phyloP scores from a whole-genome alignment of 768 basidiomycete species.

The Chalciporus chontae region DNA sequence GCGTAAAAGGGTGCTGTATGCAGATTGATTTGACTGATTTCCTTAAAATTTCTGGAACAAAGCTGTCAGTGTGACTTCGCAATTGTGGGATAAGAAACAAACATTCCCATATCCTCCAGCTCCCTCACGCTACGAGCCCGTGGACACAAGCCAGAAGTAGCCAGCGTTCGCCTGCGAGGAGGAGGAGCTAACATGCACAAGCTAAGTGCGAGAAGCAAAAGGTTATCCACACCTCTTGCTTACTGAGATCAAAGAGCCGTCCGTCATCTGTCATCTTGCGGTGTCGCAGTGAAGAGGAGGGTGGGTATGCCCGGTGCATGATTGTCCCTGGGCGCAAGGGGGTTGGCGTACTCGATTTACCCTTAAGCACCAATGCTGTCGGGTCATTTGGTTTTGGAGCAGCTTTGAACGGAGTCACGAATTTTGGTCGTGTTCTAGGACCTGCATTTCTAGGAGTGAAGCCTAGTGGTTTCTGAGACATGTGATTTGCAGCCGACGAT shows the following conservation, averaged over 20 bases:
- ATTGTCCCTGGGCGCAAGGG: not conserved
- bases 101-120: constrained; percentile 53
- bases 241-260: constrained; percentile 43
- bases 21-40: constrained; percentile 54
- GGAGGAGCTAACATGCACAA: constrained; percentile 26
- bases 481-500: constrained; percentile 17
- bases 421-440: constrained; percentile 37
- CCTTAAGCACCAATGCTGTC: constrained; percentile 1
- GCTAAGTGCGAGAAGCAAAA: not conserved
- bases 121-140: constrained; percentile 42
- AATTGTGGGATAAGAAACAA: constrained; percentile 15
- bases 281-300: constrained; percentile 9
- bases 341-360: not conserved
- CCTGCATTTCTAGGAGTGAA: constrained; percentile 24
- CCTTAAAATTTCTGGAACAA: constrained; percentile 43
- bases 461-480: constrained; percentile 20
- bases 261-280: constrained; percentile 7
- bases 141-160: constrained; percentile 49
- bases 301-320: constrained; percentile 23
- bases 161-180: constrained; percentile 41
- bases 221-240: constrained; percentile 13
- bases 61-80: constrained; percentile 3
- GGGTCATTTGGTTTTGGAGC: constrained; percentile 44
- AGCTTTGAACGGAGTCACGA: constrained; percentile 61
- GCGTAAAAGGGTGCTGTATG: constrained; percentile 54